A percentile compares a stretch with the other conserved stretches of the same genome.
Evolutionary conservation across 2,329 filamentous ascomycete genomes (phyloP).

Genomic region (Neonectria punicea): DNA sequence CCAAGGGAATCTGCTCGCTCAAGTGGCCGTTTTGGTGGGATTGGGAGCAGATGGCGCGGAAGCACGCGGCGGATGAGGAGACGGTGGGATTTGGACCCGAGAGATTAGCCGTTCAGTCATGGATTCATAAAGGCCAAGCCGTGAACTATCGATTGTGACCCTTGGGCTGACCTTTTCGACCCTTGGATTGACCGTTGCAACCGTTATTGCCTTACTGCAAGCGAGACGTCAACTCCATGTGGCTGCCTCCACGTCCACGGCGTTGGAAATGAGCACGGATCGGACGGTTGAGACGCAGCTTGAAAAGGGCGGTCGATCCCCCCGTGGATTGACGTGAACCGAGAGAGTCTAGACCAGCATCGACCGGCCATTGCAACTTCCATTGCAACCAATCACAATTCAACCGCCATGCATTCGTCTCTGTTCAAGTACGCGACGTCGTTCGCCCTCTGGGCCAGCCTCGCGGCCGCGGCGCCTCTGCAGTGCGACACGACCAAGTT

Average conservation of each 20-base stretch:
- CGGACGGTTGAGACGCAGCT: not conserved
- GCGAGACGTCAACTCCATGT: not conserved
- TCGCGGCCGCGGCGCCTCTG: conserved; percentile 18
- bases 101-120: not conserved
- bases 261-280: not conserved
- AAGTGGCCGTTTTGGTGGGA: not conserved
- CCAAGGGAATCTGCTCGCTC: not conserved
- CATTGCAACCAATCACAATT: too few species aligned
- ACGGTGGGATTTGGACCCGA: not conserved
- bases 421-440: not conserved
- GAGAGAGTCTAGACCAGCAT: not conserved
- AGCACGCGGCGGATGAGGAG: not conserved
- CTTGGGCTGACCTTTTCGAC: not conserved
- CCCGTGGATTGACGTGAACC: not conserved
- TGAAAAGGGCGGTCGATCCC: not conserved
- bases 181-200: not conserved
- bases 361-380: not conserved
- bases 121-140: not conserved
- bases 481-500: conserved; percentile 29
- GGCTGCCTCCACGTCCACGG: not conserved
- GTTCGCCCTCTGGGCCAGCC: conserved; percentile 24
- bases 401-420: conserved; percentile 12
- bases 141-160: not conserved
- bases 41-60: not conserved
- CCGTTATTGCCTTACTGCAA: not conserved